Conservation (phyloP, 2,329 filamentous ascomycete genomes). For the Monilinia aucupariae region DNA sequence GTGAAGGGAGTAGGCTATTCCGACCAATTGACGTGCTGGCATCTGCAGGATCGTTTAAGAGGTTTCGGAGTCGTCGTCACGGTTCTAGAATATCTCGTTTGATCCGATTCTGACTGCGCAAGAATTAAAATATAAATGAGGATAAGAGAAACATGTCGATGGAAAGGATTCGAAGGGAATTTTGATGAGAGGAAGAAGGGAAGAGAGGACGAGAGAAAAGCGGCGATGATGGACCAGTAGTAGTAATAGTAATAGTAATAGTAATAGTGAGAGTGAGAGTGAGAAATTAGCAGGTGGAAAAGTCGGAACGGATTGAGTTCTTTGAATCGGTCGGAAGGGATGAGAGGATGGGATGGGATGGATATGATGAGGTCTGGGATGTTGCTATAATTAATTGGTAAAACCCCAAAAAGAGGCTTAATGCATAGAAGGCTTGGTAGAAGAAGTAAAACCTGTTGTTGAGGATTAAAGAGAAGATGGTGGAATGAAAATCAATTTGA, state of each 20-base stretch:
- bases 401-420: not conserved
- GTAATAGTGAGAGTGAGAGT: not conserved
- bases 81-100: not conserved
- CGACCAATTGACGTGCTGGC: not conserved
- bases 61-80: not conserved
- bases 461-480: not conserved
- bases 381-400: not conserved
- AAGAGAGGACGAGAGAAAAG: not conserved
- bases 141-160: conserved; percentile 4
- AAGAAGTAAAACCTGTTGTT: conserved; percentile 6
- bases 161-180: not conserved
- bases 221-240: not conserved
- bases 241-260: not conserved
- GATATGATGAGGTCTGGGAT: not conserved
- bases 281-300: too few relatives aligned
- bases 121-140: not conserved
- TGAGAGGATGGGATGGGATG: not conserved
- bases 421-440: conserved; percentile 17
- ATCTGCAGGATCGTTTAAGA: not conserved
- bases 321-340: not conserved
- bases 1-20: not conserved
- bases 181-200: not conserved
- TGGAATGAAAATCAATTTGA: not conserved
- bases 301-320: not conserved
- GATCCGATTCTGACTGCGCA: not conserved